These are phyloP conservation scores for Vaccinium corymbosum DNA, from an alignment of 148 eudicot species.

Conservation along the genomic window DNA sequence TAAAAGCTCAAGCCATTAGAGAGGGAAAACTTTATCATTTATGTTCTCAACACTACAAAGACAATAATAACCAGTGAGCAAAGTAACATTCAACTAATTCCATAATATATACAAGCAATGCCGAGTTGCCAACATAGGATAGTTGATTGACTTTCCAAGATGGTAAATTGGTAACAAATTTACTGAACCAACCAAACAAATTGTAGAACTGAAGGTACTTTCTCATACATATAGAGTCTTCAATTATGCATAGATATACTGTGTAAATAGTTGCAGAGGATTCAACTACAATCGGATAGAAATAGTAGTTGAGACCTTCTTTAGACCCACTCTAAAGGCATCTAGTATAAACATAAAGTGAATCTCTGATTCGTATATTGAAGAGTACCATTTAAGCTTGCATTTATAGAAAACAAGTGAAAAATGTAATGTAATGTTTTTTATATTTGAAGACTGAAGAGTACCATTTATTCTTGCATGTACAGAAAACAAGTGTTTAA, in stretches of 20 bases:
- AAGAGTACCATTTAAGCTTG: not conserved
- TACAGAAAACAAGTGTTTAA: not conserved
- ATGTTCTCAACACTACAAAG: not conserved
- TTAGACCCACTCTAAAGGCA: not conserved
- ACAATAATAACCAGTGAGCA: not conserved
- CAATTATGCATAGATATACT: not conserved
- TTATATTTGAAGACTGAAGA: not conserved
- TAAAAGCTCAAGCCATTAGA: no score
- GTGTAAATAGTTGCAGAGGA: not conserved
- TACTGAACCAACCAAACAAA: not conserved
- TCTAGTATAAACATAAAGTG: not conserved
- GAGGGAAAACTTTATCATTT: no score
- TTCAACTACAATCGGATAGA: not conserved
- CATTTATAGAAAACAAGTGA: not conserved
- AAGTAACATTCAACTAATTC: not conserved
- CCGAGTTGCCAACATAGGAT: not conserved
- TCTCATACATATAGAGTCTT: not conserved
- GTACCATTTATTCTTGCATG: not conserved
- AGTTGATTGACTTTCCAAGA: not conserved
- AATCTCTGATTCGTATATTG: not conserved
- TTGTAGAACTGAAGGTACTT: not conserved
- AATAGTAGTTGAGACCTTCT: not conserved
- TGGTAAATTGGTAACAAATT: not conserved
- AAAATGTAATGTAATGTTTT: not conserved
- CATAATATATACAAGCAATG: not conserved